Percentiles rank a stretch among this genome's conserved stretches.
phyloP scores from a whole-genome alignment of 148 eudicot genomes.

The Rhododendron simsii region DNA sequence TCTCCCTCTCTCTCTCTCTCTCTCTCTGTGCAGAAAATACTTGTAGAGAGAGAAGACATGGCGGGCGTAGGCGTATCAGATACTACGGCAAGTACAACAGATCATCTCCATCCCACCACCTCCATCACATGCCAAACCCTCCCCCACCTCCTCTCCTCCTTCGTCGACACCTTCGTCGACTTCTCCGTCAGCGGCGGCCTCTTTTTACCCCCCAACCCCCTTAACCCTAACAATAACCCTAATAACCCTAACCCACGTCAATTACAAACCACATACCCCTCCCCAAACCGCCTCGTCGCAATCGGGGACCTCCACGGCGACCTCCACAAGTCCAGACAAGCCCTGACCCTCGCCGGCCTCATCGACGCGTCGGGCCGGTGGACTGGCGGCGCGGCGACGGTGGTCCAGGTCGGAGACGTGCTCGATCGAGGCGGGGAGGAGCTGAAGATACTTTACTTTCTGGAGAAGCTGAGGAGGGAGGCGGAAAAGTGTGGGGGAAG shows the following conservation, averaged over 20 bases:
- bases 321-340: constrained; percentile 58
- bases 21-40: not conserved
- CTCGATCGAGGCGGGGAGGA: constrained; percentile 90
- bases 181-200: constrained; percentile 47
- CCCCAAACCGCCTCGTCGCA: constrained; percentile 66
- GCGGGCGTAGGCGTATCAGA: not conserved
- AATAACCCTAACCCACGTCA: constrained; percentile 15
- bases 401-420: constrained; percentile 89
- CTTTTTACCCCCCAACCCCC: constrained; percentile 35
- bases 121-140: constrained; percentile 38
- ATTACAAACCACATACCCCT: constrained; percentile 37
- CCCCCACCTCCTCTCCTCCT: constrained; percentile 59
- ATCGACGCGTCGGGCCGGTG: constrained; percentile 54
- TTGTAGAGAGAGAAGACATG: not conserved
- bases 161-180: constrained; percentile 78
- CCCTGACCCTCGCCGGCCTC: constrained; percentile 62
- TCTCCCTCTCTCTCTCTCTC: not conserved
- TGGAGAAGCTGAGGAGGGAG: constrained; percentile 66
- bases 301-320: constrained; percentile 93
- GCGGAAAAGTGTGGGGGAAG: constrained; percentile 54
- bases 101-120: not conserved
- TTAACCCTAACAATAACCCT: not conserved
- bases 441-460: constrained; percentile 55
- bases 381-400: constrained; percentile 70
- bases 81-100: not conserved